Base-by-base conservation (phyloP, 805 yeast genomes). In the Maudiozyma barnettii region DNA sequence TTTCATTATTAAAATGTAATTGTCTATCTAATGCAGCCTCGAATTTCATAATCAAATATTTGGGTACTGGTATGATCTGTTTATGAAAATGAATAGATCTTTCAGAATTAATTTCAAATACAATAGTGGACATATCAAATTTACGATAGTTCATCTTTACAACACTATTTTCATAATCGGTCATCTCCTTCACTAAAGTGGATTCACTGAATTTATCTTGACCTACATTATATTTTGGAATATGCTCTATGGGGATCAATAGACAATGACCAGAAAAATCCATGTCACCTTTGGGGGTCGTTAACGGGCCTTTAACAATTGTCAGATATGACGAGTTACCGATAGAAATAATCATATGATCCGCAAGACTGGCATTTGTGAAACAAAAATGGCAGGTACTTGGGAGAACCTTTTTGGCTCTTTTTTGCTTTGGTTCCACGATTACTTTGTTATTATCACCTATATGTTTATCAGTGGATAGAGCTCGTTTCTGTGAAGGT, bases 301-400 rank as follows among this genome's bases (percentile, higher is more conserved):
- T 77, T 18, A 89, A 64, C 0, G 97, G 96, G 0, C 97, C 97
- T 58, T 84, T 88, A 0, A 95, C 95, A 14, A 81, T 71, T 0
- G 96, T 82, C 48, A 89, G 44, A 60, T 88, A 89, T 0, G 79
- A 66, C 41, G 70, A 68, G 12, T 74, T 73, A 0, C 86, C 91
- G 45, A 90, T 82, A 0, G 93, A 77, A 0, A 88, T 73, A 12
- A 89, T 77, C 83, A 90, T 79, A 61, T 88, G 95, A 2, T 84
- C 71, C 53, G 83, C 90, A 6, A 84, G 73, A 13, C 80, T 75
- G 0, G 95, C 84, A 57, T 86, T 87, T 1, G 91, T 78, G 18
- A 89, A 72, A 60, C 96, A 89, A 58, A 89, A 86, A 65, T 85
- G 89, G 59, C 97, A 89, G 40, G 70, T 65, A 13, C 69, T 70